Evolutionary conservation across 2,329 filamentous ascomycete species (phyloP), one percentile per base, ranked within the genome.

Genomic region (Dothideomycetes sp.): DNA sequence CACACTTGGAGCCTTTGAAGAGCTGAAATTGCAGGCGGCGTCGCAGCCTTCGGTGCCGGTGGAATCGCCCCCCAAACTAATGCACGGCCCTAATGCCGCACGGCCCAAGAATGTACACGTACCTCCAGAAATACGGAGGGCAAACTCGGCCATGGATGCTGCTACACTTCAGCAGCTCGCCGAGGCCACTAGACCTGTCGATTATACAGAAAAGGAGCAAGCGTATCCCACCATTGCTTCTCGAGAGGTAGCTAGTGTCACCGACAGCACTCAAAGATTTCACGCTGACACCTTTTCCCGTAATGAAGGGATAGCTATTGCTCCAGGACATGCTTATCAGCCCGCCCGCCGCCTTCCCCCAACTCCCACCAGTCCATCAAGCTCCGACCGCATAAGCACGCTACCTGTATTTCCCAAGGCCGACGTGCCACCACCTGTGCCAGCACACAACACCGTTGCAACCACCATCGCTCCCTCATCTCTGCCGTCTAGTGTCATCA

Each of bases 131-230:
- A 69, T 89, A 52, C 80, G 84, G 47, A 79, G 79, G 48, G 85
- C 84, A 37, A 91, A 86, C 51, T 87, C 82, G 51, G 80, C 86
- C 16, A 79, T 96, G 58, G 94, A 91, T 18, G 75, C 72, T 50
- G 79, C 78, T 1, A 96, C 89, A 1, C 69, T 95, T 32, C 73
- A 80, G 31, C 86, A 95, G 56, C 70, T 96, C 57, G 78, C 77
- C 22, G 82, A 80, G 49, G 82, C 82, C 32, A 76, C 50, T 32
- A 54, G 51, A n/a, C 45, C 47, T 30, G 46, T 50, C 13, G 37
- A 37, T 15, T 39, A 43, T 27, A 23, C 33, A 27, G 43, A 51
- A 53, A 59, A 41, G 54, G 50, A 47, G 52, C 51, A 46, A 53
- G 52, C 44, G 58, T 53, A 52, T 50, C 53, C 41, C 51, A 53